A percentile compares a stretch with the other conserved stretches of the same genome.
Evolutionary conservation across 192 early-diverging fungal genomes (phyloP).

Genomic region (Rhizophagus clarus): DNA sequence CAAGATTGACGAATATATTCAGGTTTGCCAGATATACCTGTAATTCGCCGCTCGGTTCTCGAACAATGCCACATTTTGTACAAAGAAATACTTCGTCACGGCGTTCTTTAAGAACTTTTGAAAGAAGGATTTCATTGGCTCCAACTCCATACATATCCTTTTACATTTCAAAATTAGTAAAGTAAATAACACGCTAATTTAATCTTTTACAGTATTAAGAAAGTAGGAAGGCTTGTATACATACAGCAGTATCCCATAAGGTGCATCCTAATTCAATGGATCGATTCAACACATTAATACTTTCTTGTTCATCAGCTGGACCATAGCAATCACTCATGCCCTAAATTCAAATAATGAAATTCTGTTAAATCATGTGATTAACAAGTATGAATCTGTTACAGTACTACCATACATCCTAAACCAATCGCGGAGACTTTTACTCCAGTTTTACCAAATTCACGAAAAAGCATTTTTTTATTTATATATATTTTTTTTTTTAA

Average conservation of each 20-base stretch:
- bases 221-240: too few relatives aligned
- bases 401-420: too few relatives aligned
- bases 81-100: constrained; percentile 59
- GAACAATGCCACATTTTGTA: constrained; percentile 62
- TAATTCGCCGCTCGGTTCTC: constrained; percentile 36
- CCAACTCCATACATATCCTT: constrained; percentile 56
- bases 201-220: too few relatives aligned
- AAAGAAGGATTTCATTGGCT: constrained; percentile 59
- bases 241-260: constrained; percentile 58
- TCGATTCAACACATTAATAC: constrained; percentile 43
- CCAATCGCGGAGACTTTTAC: too few relatives aligned
- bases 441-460: too few relatives aligned
- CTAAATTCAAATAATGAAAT: neutral
- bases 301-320: constrained; percentile 37
- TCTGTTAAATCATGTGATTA: too few relatives aligned
- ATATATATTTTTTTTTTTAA: too few relatives aligned
- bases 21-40: constrained; percentile 44
- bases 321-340: constrained; percentile 37
- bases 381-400: too few relatives aligned
- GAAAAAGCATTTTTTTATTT: too few relatives aligned
- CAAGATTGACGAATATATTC: too few relatives aligned
- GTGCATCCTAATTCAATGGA: constrained; percentile 55
- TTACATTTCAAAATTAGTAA: too few relatives aligned
- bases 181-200: too few relatives aligned
- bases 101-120: constrained; percentile 49